Evolutionary conservation across 1,139 yeast species (phyloP), one percentile per base, ranked within the genome.

Genomic region (Torulaspora pretoriensis): DNA sequence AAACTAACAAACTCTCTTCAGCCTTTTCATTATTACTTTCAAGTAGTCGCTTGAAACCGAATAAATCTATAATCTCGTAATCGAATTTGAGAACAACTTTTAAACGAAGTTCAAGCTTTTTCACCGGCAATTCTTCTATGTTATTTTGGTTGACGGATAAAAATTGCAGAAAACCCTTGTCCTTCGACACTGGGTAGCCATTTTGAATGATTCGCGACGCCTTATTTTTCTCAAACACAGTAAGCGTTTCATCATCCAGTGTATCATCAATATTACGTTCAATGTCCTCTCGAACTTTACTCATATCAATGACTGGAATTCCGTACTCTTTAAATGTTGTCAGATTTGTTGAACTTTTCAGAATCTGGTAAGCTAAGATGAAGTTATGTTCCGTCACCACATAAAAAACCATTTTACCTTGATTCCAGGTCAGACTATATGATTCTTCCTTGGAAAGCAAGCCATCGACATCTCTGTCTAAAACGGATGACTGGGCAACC

Each of bases 71-170:
- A 30, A 74, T 59, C 0, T 67, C 65, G 49, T 68, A 65, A 28
- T 72, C 73, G 45, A 75, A 68, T 51, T 73, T 74, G 23, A 75
- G 54, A 7, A 75, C 71, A 24, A 74, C 59, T 50, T 70, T 71
- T 33, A 75, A 62, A 16, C 76, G 61, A 19, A 76, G 59, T 47
- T 68, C 66, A 42, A 56, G 47, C 42, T 60, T 57, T 33, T 52
- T 56, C 2, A 69, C 61, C 1, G 70, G 70, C 24, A 61, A 36
- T 38, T 66, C 72, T 9, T 55, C 60, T 5, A 47, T 40, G 8
- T 42, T 42, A 22, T 58, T 59, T 23, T 52, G 45, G 8, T 42
- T 46, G 9, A 49, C 44, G 6, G 51, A 45, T 30, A 59, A 27
- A 39, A 61, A 51, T 34, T 62, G 64, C 29, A 69, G 57, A 42